These are phyloP conservation scores for Cicer chorassanicum DNA, from an alignment of 306 rosid species.

Conservation along the genomic window DNA sequence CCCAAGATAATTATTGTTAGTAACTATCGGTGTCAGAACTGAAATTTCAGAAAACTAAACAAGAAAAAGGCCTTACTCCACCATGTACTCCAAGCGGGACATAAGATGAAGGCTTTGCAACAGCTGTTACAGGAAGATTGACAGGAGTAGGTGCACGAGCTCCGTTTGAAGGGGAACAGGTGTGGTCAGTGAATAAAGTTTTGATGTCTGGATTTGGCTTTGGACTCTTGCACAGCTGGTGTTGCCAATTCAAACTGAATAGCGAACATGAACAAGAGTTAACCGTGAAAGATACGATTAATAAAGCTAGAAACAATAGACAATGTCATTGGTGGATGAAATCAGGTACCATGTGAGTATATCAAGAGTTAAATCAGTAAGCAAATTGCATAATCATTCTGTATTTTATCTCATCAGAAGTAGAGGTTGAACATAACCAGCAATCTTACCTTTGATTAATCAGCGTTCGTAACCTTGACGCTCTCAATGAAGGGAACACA, in stretches of 20 bases:
- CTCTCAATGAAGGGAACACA: conserved; percentile 64
- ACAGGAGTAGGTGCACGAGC: conserved; percentile 59
- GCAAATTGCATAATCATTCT: conserved; percentile 20
- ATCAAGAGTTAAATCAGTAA: conserved; percentile 14
- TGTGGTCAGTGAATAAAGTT: conserved; percentile 73
- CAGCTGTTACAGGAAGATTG: conserved; percentile 63
- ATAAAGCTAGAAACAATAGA: conserved; percentile 7
- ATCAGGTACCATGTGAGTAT: neutral
- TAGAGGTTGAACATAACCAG: conserved; percentile 1
- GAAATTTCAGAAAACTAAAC: conserved; percentile 48
- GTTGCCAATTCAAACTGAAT: conserved; percentile 92
- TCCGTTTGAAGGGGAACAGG: conserved; percentile 58
- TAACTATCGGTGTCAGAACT: neutral
- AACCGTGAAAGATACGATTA: conserved; percentile 1
- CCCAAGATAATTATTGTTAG: conserved; percentile 8
- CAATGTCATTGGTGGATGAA: neutral
- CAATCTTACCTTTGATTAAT: conserved; percentile 73
- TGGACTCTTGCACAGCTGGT: conserved; percentile 75
- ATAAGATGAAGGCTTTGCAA: conserved; percentile 66
- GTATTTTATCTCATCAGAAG: conserved; percentile 3
- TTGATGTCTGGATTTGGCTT: conserved; percentile 71
- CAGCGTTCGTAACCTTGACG: conserved; percentile 66
- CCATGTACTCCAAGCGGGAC: conserved; percentile 66
- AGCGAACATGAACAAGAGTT: conserved; percentile 22
- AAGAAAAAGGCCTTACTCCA: conserved; percentile 44